Percentiles rank a stretch among this genome's conserved stretches.
Conservation (phyloP, 2,329 filamentous ascomycete genomes). For the Phyllosticta capitalensis region DNA sequence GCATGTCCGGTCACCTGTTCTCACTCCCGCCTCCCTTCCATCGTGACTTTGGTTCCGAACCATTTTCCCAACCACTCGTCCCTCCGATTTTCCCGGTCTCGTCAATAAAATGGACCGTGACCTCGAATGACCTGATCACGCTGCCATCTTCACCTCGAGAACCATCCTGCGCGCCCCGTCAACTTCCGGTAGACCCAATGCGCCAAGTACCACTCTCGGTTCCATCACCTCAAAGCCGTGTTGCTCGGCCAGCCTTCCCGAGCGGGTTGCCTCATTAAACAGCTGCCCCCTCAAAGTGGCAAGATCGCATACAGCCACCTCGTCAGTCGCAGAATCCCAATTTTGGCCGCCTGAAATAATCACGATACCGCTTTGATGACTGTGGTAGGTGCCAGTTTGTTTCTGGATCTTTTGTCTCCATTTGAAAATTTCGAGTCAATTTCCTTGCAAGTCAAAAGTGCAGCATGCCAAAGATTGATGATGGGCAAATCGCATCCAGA, state of each 20-base stretch:
- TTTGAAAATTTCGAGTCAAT: not conserved
- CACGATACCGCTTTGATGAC: not conserved
- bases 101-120: not conserved
- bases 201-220: not conserved
- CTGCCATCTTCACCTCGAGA: not conserved
- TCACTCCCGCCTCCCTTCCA: not conserved
- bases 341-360: not conserved
- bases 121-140: not conserved
- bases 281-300: not conserved
- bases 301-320: not conserved
- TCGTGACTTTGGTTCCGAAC: not conserved
- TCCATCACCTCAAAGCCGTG: not conserved
- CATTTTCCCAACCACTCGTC: not conserved
- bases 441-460: not conserved
- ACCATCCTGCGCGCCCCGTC: not conserved
- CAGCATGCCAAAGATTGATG: not conserved
- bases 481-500: too few species aligned
- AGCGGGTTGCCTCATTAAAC: not conserved
- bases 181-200: not conserved
- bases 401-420: not conserved
- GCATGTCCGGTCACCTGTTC: slow-evolving; percentile 7
- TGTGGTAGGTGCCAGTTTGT: not conserved
- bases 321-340: not conserved
- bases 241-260: not conserved
- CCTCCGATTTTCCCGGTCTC: not conserved